Evolutionary conservation across 345 rosid genomes (phyloP), one percentile per base, ranked within the genome.

Genomic region (Aethionema arabicum): DNA sequence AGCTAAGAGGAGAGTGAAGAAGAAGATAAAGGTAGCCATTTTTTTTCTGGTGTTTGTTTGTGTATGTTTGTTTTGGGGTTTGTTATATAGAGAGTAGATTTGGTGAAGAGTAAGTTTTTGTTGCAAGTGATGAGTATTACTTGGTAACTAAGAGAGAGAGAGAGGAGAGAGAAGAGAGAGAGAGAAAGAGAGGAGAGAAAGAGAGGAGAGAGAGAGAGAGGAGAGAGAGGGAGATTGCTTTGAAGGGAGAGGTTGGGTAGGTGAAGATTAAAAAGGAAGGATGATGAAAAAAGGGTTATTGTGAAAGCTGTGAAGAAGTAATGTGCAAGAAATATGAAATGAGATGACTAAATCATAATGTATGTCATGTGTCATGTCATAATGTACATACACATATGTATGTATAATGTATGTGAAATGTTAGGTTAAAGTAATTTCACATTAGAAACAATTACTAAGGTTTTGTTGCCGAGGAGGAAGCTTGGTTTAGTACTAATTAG

Each of bases 231-330:
- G 44, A 40, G 67, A 53, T 66, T 59, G 67, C 76, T 72, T 72
- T 53, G 52, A 72, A 72, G 76, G 71, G 48, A 45, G 46, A 65
- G 45, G 36, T 64, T 56, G 54, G 71, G 75, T 64, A 41, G 66
- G 66, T 71, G 44, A 58, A 47, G 66, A 71, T 63, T 70, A 58
- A 53, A 58, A 65, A 8, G 52, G 66, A 71, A 71, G 65, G 57
- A 43, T 65, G 61, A 56, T 61, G 35, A 47, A 62, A 57, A 46
- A 16, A 6, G 29, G 10, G 3, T 29, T 11, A 37, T 15, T 9
- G 55, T 59, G 61, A 45, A 70, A 56, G 75, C 66, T 65, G 51
- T 45, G 70, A 59, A 65, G 75, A 44, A 65, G 71, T 72, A 70
- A 44, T 30, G 10, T 65, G 8, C 32, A 72, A 72, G 75, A 10